phyloP scores from a whole-genome alignment of 2,329 filamentous ascomycete genomes.

The Penicillium sp. region DNA sequence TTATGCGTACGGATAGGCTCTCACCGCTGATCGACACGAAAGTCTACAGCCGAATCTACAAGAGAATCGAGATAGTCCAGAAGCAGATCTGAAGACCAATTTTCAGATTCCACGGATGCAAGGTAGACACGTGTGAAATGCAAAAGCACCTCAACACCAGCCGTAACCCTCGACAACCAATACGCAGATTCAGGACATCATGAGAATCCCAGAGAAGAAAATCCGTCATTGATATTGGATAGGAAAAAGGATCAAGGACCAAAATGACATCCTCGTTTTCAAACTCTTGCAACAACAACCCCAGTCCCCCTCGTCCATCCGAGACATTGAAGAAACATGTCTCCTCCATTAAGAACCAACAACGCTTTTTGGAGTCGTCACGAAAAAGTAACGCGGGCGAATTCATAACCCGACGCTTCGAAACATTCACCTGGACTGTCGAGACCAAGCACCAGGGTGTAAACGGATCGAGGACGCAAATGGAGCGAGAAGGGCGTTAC shows the following conservation, averaged over 20 bases:
- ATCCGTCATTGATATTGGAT: constrained; percentile 33
- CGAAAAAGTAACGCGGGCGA: constrained; percentile 17
- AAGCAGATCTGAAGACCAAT: not conserved
- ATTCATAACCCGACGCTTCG: constrained; percentile 17
- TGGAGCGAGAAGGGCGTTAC: constrained; percentile 26
- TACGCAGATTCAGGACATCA: not conserved
- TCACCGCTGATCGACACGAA: not conserved
- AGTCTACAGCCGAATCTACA: not conserved
- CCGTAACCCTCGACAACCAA: not conserved
- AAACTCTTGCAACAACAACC: constrained; percentile 33
- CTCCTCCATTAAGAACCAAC: constrained; percentile 19
- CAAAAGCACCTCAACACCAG: not conserved
- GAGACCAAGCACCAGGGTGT: constrained; percentile 26
- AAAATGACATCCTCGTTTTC: constrained; percentile 30
- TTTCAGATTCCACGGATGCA: not conserved
- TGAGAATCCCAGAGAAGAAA: constrained; percentile 22
- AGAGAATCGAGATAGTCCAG: not conserved
- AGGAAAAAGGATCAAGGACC: constrained; percentile 27
- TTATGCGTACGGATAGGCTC: not conserved
- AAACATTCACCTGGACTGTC: constrained; percentile 19
- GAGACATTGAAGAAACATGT: constrained; percentile 12
- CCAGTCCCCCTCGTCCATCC: constrained; percentile 24
- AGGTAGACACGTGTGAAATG: not conserved
- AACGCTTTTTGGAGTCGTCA: constrained; percentile 21
- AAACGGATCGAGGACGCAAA: constrained; percentile 33